Evolutionary conservation across 2,329 filamentous ascomycete genomes (phyloP).

Genomic region (Fusarium keratoplasticum): DNA sequence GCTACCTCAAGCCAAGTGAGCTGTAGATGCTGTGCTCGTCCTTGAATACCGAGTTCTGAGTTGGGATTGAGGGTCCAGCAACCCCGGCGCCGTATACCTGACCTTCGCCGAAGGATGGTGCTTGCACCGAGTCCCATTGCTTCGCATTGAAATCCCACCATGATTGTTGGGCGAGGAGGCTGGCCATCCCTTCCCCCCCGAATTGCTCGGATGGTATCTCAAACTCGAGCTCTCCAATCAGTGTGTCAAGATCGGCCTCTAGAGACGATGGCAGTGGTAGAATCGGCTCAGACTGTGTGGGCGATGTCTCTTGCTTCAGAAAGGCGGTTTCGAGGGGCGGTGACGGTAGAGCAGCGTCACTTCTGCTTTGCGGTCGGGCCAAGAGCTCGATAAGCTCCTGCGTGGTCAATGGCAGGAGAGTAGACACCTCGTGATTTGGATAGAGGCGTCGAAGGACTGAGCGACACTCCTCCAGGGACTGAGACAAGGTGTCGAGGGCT

Average conservation of each 20-base stretch:
- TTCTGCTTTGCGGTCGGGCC: conserved; percentile 58
- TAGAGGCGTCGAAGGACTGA: conserved; percentile 61
- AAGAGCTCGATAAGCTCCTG: conserved; percentile 70
- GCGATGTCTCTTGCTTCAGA: conserved; percentile 60
- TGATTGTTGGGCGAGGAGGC: conserved; percentile 24
- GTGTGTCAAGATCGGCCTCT: conserved; percentile 35
- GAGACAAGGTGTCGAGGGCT: conserved; percentile 72
- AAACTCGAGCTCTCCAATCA: conserved; percentile 36
- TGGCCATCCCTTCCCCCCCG: conserved; percentile 17
- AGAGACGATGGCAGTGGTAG: conserved; percentile 35
- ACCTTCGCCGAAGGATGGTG: conserved; percentile 20
- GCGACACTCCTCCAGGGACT: conserved; percentile 73
- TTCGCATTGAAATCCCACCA: conserved; percentile 32
- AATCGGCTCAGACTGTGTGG: conserved; percentile 27
- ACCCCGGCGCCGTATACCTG: conserved; percentile 14
- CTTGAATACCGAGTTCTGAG: conserved; percentile 24
- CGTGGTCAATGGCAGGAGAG: conserved; percentile 65
- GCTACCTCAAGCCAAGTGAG: conserved; percentile 30
- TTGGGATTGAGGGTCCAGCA: conserved; percentile 22
- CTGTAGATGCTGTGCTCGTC: conserved; percentile 29
- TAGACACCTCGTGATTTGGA: conserved; percentile 66
- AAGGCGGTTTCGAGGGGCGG: conserved; percentile 65
- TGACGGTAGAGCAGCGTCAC: conserved; percentile 60
- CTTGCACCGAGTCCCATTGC: conserved; percentile 33
- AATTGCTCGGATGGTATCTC: conserved; percentile 31